A percentile compares a stretch with the other conserved stretches of the same genome.
These are phyloP conservation scores for Xylariaceae sp. DNA, from an alignment of 2,329 filamentous ascomycete genomes.

Conservation along the genomic window DNA sequence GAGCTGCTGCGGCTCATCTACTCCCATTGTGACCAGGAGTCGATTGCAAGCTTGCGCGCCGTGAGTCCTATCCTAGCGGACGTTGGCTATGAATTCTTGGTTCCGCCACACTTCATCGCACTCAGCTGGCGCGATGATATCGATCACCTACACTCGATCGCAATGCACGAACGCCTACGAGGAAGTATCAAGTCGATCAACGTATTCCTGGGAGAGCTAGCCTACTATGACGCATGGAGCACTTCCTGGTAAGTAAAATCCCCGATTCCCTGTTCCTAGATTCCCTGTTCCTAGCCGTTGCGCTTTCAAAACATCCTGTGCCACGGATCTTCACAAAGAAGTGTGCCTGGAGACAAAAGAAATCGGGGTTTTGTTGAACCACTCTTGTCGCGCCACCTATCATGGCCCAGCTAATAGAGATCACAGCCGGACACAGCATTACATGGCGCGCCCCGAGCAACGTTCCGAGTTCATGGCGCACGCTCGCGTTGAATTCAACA, in stretches of 20 bases:
- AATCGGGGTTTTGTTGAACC: background rate
- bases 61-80: constrained; percentile 35
- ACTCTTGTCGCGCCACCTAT: background rate
- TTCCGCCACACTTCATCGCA: constrained; percentile 38
- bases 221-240: constrained; percentile 36
- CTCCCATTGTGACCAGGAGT: constrained; percentile 34
- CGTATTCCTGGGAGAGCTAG: constrained; percentile 41
- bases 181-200: constrained; percentile 39
- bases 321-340: background rate
- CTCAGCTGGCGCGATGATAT: constrained; percentile 43
- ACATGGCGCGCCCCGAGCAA: constrained; percentile 35
- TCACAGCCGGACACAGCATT: constrained; percentile 33
- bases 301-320: background rate
- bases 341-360: background rate
- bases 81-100: constrained; percentile 39
- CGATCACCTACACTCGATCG: constrained; percentile 40
- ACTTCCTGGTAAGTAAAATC: constrained; percentile 26
- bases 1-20: constrained; percentile 42
- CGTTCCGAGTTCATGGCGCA: constrained; percentile 32
- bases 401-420: constrained; percentile 6
- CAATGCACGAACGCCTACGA: constrained; percentile 38
- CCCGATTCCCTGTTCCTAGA: background rate
- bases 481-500: constrained; percentile 35
- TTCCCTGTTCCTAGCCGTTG: background rate
- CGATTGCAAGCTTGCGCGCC: constrained; percentile 39